Percentiles rank a stretch among this genome's conserved stretches.
These are phyloP conservation scores for Agrocybe praecox DNA, from an alignment of 768 basidiomycete genomes.

Conservation along the genomic window DNA sequence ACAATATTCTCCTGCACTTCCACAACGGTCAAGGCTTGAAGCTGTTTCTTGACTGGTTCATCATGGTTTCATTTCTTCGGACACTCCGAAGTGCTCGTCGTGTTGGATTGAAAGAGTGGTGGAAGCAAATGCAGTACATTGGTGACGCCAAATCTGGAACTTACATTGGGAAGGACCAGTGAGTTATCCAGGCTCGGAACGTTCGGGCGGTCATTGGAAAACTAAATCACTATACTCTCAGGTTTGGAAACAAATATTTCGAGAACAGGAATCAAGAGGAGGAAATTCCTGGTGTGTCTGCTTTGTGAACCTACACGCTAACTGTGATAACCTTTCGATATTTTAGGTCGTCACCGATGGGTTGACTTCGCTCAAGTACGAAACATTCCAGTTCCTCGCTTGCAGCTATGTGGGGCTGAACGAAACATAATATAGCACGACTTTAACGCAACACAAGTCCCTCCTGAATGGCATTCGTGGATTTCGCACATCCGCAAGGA, in stretches of 20 bases:
- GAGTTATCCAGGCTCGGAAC: constrained; percentile 33
- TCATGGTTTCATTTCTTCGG: constrained; percentile 74
- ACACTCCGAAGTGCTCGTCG: constrained; percentile 77
- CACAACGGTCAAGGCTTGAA: background rate
- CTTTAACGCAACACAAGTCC: constrained; percentile 90
- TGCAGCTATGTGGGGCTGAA: constrained; percentile 2
- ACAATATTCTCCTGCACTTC: constrained; percentile 2
- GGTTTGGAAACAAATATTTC: constrained; percentile 93
- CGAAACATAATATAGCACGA: constrained; percentile 55
- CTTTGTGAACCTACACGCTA: background rate
- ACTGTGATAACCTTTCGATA: constrained; percentile 3
- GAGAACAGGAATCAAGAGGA: constrained; percentile 89
- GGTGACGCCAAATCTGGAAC: constrained; percentile 90
- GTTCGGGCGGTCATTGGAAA: background rate
- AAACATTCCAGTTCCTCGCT: background rate
- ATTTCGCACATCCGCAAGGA: constrained; percentile 85
- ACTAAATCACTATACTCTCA: constrained; percentile 29
- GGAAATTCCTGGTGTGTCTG: constrained; percentile 78
- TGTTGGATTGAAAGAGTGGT: constrained; percentile 85
- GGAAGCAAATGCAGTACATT: constrained; percentile 90
- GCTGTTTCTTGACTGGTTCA: constrained; percentile 4
- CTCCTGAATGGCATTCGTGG: constrained; percentile 98
- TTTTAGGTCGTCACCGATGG: constrained; percentile 91
- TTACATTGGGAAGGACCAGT: constrained; percentile 82
- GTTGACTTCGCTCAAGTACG: constrained; percentile 88